phyloP scores from a whole-genome alignment of 2,329 filamentous ascomycete genomes.

The Fusarium scirpi region DNA sequence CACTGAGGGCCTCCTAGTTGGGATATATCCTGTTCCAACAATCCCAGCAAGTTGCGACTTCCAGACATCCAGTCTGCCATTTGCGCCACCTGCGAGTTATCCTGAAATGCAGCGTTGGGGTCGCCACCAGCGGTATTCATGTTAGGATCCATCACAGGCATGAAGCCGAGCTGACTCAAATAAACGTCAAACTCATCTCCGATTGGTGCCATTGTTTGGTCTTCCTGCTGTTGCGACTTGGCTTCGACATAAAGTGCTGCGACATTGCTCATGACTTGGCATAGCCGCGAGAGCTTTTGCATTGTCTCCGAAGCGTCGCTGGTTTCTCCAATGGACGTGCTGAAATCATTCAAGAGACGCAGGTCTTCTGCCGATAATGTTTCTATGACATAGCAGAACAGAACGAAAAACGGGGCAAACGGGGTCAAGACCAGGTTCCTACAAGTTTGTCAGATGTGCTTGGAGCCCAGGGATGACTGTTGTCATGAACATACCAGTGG shows the following conservation, averaged over 20 bases:
- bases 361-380: slow-evolving; percentile 66
- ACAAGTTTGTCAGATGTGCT: slow-evolving; percentile 17
- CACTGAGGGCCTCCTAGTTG: slow-evolving; percentile 56
- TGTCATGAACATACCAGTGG: slow-evolving; percentile 59
- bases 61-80: slow-evolving; percentile 75
- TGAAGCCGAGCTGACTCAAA: slow-evolving; percentile 71
- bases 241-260: slow-evolving; percentile 72
- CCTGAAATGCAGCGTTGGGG: slow-evolving; percentile 36
- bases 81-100: slow-evolving; percentile 56
- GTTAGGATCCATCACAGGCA: slow-evolving; percentile 56
- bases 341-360: slow-evolving; percentile 66
- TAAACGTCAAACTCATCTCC: slow-evolving; percentile 74
- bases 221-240: slow-evolving; percentile 62
- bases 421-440: slow-evolving; percentile 69
- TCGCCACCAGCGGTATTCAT: slow-evolving; percentile 28
- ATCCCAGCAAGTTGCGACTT: slow-evolving; percentile 72
- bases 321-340: slow-evolving; percentile 64
- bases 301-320: slow-evolving; percentile 68
- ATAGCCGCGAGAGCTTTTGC: slow-evolving; percentile 71
- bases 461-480: neutral
- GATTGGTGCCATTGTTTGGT: slow-evolving; percentile 61
- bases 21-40: slow-evolving; percentile 71
- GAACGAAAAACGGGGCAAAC: slow-evolving; percentile 70
- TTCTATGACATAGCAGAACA: slow-evolving; percentile 70
- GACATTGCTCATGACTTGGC: slow-evolving; percentile 70